Evolutionary conservation across 371 early-diverging fungal genomes (phyloP), one percentile per base, ranked within the genome.

Genomic region (Rhizomucor miehei): DNA sequence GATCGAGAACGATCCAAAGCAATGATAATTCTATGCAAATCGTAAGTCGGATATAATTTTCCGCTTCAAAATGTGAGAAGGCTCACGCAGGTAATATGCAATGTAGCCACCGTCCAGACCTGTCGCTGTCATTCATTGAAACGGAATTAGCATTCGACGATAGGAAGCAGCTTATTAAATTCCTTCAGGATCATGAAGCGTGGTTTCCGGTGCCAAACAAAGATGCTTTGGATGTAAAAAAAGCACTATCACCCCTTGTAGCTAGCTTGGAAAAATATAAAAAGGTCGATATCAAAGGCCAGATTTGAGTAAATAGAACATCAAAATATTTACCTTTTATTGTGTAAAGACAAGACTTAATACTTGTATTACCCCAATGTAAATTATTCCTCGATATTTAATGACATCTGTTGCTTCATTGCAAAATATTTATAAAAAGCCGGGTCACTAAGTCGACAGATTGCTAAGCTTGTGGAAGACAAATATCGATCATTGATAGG

Each of bases 1-100:
- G 89, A 85, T 25, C 87, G 97, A 37, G 93, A 92, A 67, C 79
- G 98, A 39, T 71, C 89, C 17, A 73, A 79, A 20, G 91, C 94
- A 17, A 57, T 93, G 52, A 73, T 69, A 35, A 67, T 74, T 24
- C 82, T 91, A 20, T 85, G 85, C 63, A 84, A 79, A 76, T 81
- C 89, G 81, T 92, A 85, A 67, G 81, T 79, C 19, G n/a, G 17
- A 4, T 11, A 41, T 12, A 11, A n/a, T n/a, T n/a, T n/a, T n/a
- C n/a, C n/a, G n/a, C n/a, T n/a, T n/a, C n/a, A n/a, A 29, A 29
- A 29, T 29, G 8, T 29, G 29, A 29, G 8, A 29, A 8, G 29
- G 29, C 29, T 29, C 8, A 29, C 29, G 8, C 8, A 1, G 14
- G 21, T 17, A 25, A 35, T 16, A 13, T 29, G 20, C 19, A 6